These are phyloP conservation scores for Herpetomonas tarakana DNA, from an alignment of 208 protist species.

Conservation along the genomic window DNA sequence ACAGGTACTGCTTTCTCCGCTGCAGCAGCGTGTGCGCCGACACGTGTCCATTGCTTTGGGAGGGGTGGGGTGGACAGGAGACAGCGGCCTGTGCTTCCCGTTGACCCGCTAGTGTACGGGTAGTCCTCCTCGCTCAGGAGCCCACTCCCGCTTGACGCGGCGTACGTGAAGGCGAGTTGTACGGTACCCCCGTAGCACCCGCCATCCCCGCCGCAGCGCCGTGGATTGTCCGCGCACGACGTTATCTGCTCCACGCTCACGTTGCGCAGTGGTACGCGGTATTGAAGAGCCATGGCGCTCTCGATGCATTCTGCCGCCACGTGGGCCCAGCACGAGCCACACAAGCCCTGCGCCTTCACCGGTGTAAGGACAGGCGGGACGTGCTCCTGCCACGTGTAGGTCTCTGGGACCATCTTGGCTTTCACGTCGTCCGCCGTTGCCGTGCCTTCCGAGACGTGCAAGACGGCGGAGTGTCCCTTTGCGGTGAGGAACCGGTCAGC, in stretches of 20 bases:
- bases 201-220: neutral
- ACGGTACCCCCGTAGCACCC: neutral
- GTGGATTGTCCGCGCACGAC: neutral
- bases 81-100: neutral
- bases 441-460: no score
- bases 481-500: no score
- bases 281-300: neutral
- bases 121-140: neutral
- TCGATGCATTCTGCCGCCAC: neutral
- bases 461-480: no score
- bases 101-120: neutral
- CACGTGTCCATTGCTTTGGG: no score
- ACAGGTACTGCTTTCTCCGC: no score
- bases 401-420: neutral
- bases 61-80: no score
- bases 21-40: no score
- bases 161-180: neutral
- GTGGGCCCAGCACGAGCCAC: neutral
- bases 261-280: neutral
- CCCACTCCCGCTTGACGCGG: neutral
- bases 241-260: neutral
- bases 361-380: neutral
- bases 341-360: neutral
- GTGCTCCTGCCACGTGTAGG: neutral
- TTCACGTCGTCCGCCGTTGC: no score